phyloP scores from a whole-genome alignment of 495 filamentous ascomycete species.

The Hypoxylon lienhwacheense region DNA sequence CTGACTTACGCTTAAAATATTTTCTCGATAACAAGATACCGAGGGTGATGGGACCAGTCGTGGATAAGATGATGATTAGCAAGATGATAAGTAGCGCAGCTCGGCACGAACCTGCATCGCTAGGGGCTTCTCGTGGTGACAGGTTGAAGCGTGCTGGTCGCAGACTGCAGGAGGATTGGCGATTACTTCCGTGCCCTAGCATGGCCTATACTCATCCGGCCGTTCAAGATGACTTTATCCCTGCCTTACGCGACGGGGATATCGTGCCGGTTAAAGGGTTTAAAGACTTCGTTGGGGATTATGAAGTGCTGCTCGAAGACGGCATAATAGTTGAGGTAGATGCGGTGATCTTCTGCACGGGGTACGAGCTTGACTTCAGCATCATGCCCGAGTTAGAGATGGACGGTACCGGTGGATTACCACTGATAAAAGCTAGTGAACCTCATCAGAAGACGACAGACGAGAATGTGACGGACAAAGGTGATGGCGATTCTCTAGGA shows the following conservation, averaged over 20 bases:
- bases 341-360: conserved; percentile 36
- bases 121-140: background rate
- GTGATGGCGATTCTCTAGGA: background rate
- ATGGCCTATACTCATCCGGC: conserved; percentile 18
- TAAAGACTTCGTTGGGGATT: conserved; percentile 19
- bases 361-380: conserved; percentile 31
- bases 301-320: conserved; percentile 23
- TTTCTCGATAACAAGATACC: conserved; percentile 22
- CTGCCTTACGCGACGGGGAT: conserved; percentile 17
- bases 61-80: conserved; percentile 12
- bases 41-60: conserved; percentile 14
- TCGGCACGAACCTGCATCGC: conserved; percentile 10
- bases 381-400: conserved; percentile 31
- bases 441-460: background rate
- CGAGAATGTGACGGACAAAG: background rate
- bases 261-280: conserved; percentile 26
- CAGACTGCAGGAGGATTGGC: conserved; percentile 15
- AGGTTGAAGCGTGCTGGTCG: conserved; percentile 5
- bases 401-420: conserved; percentile 18
- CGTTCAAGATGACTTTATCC: conserved; percentile 29
- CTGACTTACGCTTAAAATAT: conserved; percentile 17
- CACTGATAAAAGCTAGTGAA: conserved; percentile 6
- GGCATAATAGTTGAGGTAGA: conserved; percentile 29
- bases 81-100: conserved; percentile 25
- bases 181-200: conserved; percentile 18